A percentile compares a stretch with the other conserved stretches of the same genome.
Evolutionary conservation across 2,329 filamentous ascomycete species (phyloP).

Genomic region (Hansfordia pulvinata): DNA sequence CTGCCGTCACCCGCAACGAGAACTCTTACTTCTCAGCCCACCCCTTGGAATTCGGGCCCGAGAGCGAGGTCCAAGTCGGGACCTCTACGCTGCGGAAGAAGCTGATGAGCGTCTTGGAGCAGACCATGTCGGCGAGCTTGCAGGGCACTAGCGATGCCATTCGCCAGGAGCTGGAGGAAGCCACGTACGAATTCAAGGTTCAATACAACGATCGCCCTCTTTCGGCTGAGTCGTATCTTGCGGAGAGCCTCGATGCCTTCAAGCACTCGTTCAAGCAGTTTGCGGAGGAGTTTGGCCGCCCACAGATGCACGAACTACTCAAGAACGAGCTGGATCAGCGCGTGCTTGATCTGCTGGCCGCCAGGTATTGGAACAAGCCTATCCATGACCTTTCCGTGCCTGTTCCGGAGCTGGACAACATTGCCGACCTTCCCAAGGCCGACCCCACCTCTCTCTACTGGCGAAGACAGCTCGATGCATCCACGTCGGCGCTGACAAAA

Average conservation of each 20-base stretch:
- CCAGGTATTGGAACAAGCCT: conserved; percentile 95
- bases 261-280: conserved; percentile 97
- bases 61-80: conserved; percentile 62
- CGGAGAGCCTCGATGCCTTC: conserved; percentile 88
- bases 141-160: conserved; percentile 86
- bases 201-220: conserved; percentile 96
- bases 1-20: conserved; percentile 78
- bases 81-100: conserved; percentile 84
- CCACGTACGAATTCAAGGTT: conserved; percentile 97
- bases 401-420: conserved; percentile 53
- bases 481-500: conserved; percentile 80
- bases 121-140: conserved; percentile 90
- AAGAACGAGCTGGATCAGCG: conserved; percentile 91
- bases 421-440: conserved; percentile 71
- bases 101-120: conserved; percentile 90
- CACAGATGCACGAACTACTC: conserved; percentile 77
- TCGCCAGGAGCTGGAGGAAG: conserved; percentile 87
- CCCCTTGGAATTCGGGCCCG: conserved; percentile 63
- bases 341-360: conserved; percentile 82
- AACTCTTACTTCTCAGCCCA: conserved; percentile 76
- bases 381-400: conserved; percentile 65
- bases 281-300: conserved; percentile 74
- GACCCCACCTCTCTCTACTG: conserved; percentile 80
- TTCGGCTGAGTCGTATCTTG: conserved; percentile 90
- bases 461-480: conserved; percentile 89